Base-by-base conservation (phyloP, 805 yeast species). In the Candida palmyrensis region DNA sequence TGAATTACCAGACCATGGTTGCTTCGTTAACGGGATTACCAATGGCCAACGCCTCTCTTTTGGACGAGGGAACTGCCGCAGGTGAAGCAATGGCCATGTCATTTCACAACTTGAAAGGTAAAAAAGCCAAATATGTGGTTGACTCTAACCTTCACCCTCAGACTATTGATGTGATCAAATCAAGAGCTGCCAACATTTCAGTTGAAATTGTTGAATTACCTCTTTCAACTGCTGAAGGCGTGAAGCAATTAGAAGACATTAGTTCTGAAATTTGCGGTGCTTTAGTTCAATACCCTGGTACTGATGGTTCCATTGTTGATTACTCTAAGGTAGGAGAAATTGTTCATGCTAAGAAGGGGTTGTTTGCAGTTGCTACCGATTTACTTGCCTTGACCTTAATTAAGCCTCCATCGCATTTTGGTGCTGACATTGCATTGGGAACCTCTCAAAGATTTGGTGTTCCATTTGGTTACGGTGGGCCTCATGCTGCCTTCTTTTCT, bases 381-480 rank as follows among this genome's bases (percentile, higher is more conserved):
- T 68, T 90, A 41, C 67, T 92, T 58, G 96, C 97, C 1, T 70
- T 92, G 47, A 86, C 96, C 0, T 56, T 92, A 26, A 62, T 90
- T 39, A 78, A 81, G 47, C 84, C 97, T 12, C 98, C 98, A 3
- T 66, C 82, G 13, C 71, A 75, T 25, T 85, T 83, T 49, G 88
- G 87, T 35, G 97, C 97, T 27, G 98, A 92, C 56, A 82, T 92
- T 32, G 96, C 82, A 2, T 66, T 92, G 28, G 98, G 98, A 30
- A 77, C 88, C 6, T 74, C 97, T 4, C 98, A 92, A 69, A 73
- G 98, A 58, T 87, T 92, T 48, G 98, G 98, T 51, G 97, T 90
- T 25, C 97, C 98, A 35, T 75, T 90, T 67, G 98, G 97, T 5
- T 92, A 79, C 55, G 98, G 98, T 51, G 98, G 98, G 14, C 98